These are phyloP conservation scores for Chrysoporthe austroafricana DNA, from an alignment of 2,329 filamentous ascomycete species.

Conservation along the genomic window DNA sequence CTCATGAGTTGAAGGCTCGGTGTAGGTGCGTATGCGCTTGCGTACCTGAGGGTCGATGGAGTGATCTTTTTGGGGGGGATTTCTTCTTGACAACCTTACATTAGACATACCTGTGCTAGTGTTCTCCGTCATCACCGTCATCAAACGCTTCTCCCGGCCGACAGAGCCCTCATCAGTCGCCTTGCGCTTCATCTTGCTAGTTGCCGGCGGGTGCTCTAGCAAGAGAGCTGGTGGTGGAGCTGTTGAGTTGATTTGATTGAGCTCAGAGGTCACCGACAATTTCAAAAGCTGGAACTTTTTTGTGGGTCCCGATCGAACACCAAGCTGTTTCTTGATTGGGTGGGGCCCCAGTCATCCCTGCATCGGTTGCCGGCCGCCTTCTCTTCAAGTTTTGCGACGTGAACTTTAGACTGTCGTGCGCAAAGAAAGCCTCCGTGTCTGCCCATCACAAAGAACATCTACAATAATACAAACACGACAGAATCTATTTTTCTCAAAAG, in stretches of 20 bases:
- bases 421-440: slow-evolving; percentile 4
- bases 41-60: not conserved
- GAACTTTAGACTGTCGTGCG: slow-evolving; percentile 1
- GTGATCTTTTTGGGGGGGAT: not conserved
- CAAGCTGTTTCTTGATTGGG: not conserved
- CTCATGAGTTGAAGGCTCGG: too few species aligned
- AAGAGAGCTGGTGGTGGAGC: not conserved
- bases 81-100: not conserved
- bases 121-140: slow-evolving; percentile 1
- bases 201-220: not conserved
- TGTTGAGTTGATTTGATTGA: not conserved
- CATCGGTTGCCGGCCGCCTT: slow-evolving; percentile 6
- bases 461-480: not conserved
- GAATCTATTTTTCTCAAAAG: not conserved
- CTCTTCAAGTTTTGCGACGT: slow-evolving; percentile 15
- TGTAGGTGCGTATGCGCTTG: not conserved
- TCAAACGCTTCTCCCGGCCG: slow-evolving; percentile 11
- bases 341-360: not conserved
- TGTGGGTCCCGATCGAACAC: not conserved
- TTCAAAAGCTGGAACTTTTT: slow-evolving; percentile 12
- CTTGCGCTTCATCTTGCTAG: slow-evolving; percentile 27
- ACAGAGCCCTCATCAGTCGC: slow-evolving; percentile 4
- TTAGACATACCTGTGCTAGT: slow-evolving; percentile 10
- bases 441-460: slow-evolving; percentile 9
- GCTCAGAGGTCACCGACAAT: not conserved